Conservation (phyloP, 495 filamentous ascomycete species). For the Delitschia confertaspora region DNA sequence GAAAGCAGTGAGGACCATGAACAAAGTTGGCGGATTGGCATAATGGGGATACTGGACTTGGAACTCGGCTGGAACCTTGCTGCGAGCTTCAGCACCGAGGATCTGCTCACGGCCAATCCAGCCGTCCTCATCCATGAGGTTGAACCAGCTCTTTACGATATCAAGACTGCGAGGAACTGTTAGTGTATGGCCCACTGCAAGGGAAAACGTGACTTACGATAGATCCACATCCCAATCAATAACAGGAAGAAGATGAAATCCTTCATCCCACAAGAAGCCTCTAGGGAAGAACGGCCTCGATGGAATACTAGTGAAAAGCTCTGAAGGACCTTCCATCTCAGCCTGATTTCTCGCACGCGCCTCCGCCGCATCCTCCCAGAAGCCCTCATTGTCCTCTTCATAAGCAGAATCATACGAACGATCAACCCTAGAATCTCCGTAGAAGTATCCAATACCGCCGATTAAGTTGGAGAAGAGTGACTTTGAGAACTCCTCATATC, state of each 20-base stretch:
- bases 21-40: constrained; percentile 95
- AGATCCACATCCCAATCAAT: constrained; percentile 90
- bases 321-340: constrained; percentile 68
- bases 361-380: constrained; percentile 84
- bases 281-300: constrained; percentile 93
- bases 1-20: constrained; percentile 75
- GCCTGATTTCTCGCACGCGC: constrained; percentile 59
- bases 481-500: constrained; percentile 72
- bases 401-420: constrained; percentile 85
- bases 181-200: background rate
- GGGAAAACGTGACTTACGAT: constrained; percentile 41
- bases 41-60: constrained; percentile 96
- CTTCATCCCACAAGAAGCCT: constrained; percentile 97
- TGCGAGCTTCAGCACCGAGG: constrained; percentile 83
- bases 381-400: constrained; percentile 92
- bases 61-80: constrained; percentile 93
- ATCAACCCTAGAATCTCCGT: constrained; percentile 78
- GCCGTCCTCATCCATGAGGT: constrained; percentile 89
- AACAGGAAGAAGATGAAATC: constrained; percentile 88
- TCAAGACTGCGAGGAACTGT: constrained; percentile 56
- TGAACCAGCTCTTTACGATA: constrained; percentile 92
- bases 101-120: constrained; percentile 99
- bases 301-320: constrained; percentile 88
- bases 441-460: constrained; percentile 92
- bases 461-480: constrained; percentile 91